Percentiles rank a stretch among this genome's conserved stretches.
These are phyloP conservation scores for Blastobotrys raffinosifermentans DNA, from an alignment of 1,139 yeast genomes.

Conservation along the genomic window DNA sequence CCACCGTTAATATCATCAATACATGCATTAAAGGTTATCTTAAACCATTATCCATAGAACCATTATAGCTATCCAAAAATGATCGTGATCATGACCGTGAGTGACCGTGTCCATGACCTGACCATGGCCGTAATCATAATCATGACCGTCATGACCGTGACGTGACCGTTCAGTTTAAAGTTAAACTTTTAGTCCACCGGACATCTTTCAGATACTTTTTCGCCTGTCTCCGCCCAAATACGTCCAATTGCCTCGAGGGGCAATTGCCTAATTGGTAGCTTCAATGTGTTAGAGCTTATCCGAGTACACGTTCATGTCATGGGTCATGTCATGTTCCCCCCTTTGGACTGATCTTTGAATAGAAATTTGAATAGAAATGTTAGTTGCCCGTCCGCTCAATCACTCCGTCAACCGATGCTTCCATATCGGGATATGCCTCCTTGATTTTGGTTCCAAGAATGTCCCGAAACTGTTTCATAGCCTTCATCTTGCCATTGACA, in stretches of 20 bases:
- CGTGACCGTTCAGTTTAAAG: too few relatives aligned
- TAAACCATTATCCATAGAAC: too few relatives aligned
- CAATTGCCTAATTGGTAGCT: too few relatives aligned
- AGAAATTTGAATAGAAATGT: not conserved
- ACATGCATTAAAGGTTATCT: too few relatives aligned
- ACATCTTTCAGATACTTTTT: not conserved
- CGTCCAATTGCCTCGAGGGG: not conserved
- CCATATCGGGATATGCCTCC: slow-evolving; percentile 72
- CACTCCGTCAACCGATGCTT: slow-evolving; percentile 47
- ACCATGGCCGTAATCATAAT: too few relatives aligned
- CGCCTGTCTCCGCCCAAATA: not conserved
- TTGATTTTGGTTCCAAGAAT: slow-evolving; percentile 62
- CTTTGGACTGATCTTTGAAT: not conserved
- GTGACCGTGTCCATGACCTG: too few relatives aligned
- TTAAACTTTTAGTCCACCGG: too few relatives aligned
- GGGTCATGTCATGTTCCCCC: not conserved
- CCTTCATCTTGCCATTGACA: slow-evolving; percentile 65
- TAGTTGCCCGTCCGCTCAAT: slow-evolving; percentile 17
- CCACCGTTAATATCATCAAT: too few relatives aligned
- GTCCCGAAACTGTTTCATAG: slow-evolving; percentile 42
- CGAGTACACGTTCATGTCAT: not conserved
- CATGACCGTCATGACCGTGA: too few relatives aligned
- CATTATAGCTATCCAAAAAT: too few relatives aligned
- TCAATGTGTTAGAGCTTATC: too few relatives aligned
- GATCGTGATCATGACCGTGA: too few relatives aligned